These are phyloP conservation scores for Alisma plantagoaquatica DNA, from an alignment of 106 monocot species.

Conservation along the genomic window DNA sequence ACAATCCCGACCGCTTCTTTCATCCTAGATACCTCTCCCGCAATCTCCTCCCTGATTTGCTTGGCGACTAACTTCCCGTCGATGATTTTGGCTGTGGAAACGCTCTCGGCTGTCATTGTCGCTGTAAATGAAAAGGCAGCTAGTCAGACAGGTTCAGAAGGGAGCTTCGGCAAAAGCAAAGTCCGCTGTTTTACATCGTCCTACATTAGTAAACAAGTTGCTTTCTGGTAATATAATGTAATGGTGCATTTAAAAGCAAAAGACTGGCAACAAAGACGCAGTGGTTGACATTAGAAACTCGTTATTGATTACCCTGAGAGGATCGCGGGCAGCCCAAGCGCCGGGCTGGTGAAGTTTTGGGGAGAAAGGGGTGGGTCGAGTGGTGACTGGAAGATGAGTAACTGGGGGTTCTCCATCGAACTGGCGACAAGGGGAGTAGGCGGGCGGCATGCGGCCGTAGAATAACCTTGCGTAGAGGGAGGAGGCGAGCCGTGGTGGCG, in stretches of 20 bases:
- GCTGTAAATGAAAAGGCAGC: too few species aligned
- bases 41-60: conserved; percentile 75
- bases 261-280: neutral
- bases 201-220: too few species aligned
- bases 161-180: too few species aligned
- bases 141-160: too few species aligned
- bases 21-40: conserved; percentile 55
- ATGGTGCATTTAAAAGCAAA: too few species aligned
- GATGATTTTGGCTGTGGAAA: conserved; percentile 50
- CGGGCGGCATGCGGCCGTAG: neutral
- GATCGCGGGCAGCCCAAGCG: neutral
- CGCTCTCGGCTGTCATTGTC: conserved; percentile 24
- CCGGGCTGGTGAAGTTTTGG: neutral
- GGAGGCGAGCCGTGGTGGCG: conserved; percentile 20
- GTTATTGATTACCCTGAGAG: conserved; percentile 1
- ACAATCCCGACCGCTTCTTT: conserved; percentile 61
- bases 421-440: neutral
- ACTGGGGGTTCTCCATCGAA: too few species aligned
- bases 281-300: neutral
- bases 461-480: conserved; percentile 7
- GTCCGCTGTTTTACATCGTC: too few species aligned
- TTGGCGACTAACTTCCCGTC: conserved; percentile 79
- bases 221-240: too few species aligned
- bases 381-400: neutral
- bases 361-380: neutral